These are phyloP conservation scores for Scopulariopsis brevicaulis DNA, from an alignment of 2,329 filamentous ascomycete species.

Conservation along the genomic window DNA sequence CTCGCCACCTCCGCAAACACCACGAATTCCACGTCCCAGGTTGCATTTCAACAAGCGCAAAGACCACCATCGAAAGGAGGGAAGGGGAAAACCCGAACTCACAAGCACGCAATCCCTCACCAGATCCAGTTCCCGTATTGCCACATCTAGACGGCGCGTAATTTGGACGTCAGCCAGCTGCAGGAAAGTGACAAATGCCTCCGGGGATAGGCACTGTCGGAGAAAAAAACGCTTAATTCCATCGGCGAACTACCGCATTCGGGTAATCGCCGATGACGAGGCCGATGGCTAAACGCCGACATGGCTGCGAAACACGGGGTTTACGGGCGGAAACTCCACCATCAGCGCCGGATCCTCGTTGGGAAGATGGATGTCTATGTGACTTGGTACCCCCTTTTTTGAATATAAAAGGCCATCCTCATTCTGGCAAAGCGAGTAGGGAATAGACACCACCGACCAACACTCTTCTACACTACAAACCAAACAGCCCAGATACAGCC, in stretches of 20 bases:
- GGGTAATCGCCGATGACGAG: neutral
- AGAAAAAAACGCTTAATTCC: neutral
- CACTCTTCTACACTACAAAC: neutral
- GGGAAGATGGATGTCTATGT: neutral
- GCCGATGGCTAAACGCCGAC: neutral
- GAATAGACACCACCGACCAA: neutral
- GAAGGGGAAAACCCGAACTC: too few relatives aligned
- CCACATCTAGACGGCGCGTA: too few relatives aligned
- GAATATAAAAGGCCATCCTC: neutral
- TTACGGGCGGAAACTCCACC: neutral
- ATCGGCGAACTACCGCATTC: neutral
- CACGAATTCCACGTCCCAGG: too few relatives aligned
- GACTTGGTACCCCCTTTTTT: neutral
- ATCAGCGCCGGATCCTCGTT: neutral
- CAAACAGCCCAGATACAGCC: neutral
- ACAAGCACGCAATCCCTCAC: too few relatives aligned
- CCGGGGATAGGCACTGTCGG: neutral
- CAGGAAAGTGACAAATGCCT: neutral
- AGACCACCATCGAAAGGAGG: too few relatives aligned
- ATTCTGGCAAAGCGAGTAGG: neutral
- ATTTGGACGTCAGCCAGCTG: neutral
- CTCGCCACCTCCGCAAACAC: too few relatives aligned
- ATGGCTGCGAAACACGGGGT: neutral
- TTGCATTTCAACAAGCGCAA: too few relatives aligned
- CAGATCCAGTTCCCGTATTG: too few relatives aligned